Evolutionary conservation across 2,329 filamentous ascomycete genomes (phyloP), one percentile per base, ranked within the genome.

Genomic region (Xylaria hypoxylon): DNA sequence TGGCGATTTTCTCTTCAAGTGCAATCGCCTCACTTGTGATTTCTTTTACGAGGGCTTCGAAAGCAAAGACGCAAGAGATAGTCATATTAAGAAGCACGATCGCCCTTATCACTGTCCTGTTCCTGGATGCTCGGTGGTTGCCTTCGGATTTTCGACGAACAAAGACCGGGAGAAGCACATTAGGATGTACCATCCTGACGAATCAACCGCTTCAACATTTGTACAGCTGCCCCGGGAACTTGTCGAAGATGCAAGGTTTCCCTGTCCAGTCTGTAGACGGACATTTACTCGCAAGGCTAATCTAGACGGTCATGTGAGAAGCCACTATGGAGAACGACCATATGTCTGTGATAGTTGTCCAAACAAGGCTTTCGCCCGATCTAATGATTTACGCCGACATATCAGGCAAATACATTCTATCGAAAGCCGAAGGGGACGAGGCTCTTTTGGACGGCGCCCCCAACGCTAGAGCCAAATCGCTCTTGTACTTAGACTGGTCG

Each of bases 21-120:
- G 82, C 69, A 65, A 72, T 2, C 77, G 75, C n/a, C 73, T 79
- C 10, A 78, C 72, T 2, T 84, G 82, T 70, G 73, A 72, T 11
- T 81, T 77, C 72, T 84, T 83, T 69, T 75, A 81, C 50, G 73
- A 80, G 45, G 82, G 83, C 0, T 83, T 82, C 70, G 70, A 71
- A 6, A 74, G 71, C 8, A 48, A 69, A 1, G 68, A 72, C 10
- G 69, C 68, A 0, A 74, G 77, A 6, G 77, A 83, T 1, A 62
- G 68, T 3, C 82, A 84, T 65, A 61, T 76, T 10, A 72, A 74
- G 50, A 73, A 78, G 3, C 83, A 85, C 62, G 77, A 79, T 22
- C 74, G 81, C 2, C 80, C 81, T 0, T 83, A 76, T 62, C 74
- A 72, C 11, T 84, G 82, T 56, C 72, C 73, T 0, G 66, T 79